Conservation (phyloP, 371 early-diverging fungal species). For the Basidiobolus meristosporus region DNA sequence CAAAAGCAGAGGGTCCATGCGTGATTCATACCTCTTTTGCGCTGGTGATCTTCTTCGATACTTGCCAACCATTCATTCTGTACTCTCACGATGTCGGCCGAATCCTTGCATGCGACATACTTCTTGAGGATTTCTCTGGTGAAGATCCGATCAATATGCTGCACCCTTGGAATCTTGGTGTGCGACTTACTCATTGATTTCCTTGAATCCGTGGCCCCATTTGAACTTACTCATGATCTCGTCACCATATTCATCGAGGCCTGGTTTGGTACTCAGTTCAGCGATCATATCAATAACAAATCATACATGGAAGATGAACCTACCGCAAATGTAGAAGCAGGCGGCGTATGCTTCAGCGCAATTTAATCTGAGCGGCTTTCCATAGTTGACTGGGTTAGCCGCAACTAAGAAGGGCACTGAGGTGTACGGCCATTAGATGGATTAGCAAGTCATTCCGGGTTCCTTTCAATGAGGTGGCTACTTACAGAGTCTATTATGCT, state of each 20-base stretch:
- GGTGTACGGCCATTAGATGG: not conserved
- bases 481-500: slow-evolving; percentile 59
- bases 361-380: slow-evolving; percentile 93
- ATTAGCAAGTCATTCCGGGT: slow-evolving; percentile 3
- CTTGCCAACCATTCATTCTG: slow-evolving; percentile 65
- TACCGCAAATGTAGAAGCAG: slow-evolving; percentile 81
- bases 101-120: slow-evolving; percentile 75
- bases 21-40: slow-evolving; percentile 3
- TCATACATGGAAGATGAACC: slow-evolving; percentile 3
- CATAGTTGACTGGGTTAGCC: slow-evolving; percentile 98
- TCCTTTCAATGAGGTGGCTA: not conserved
- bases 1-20: slow-evolving; percentile 1
- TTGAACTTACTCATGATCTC: slow-evolving; percentile 79
- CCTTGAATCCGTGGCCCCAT: slow-evolving; percentile 93
- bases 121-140: slow-evolving; percentile 41
- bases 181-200: slow-evolving; percentile 36
- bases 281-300: not conserved
- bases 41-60: slow-evolving; percentile 27
- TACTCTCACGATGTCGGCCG: slow-evolving; percentile 58
- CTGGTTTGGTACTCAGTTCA: slow-evolving; percentile 6
- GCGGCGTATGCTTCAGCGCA: slow-evolving; percentile 99
- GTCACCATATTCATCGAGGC: slow-evolving; percentile 69
- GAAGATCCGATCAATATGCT: not conserved
- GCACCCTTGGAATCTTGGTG: not conserved
- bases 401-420: slow-evolving; percentile 95